phyloP scores from a whole-genome alignment of 2,329 filamentous ascomycete genomes.

The Paecilomyces sp. region DNA sequence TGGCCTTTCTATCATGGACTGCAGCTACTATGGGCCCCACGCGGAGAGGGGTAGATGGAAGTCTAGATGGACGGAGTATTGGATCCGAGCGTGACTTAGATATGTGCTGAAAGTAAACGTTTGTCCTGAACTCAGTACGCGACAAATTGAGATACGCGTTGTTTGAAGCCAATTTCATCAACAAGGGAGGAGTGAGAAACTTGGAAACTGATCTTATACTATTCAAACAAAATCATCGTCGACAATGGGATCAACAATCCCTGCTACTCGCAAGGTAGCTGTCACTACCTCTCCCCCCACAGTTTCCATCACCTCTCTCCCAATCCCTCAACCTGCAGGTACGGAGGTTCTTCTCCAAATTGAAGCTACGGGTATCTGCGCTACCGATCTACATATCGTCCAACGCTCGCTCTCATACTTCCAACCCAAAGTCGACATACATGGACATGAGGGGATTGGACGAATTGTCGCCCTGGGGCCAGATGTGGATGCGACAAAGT shows the following conservation, averaged over 20 bases:
- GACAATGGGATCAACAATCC: not conserved
- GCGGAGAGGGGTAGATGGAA: no score
- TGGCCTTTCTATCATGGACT: no score
- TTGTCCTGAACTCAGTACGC: no score
- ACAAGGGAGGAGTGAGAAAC: no score
- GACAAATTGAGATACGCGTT: no score
- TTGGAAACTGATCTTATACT: no score
- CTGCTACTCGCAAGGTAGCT: not conserved
- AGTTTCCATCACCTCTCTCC: not conserved
- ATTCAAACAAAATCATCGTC: no score
- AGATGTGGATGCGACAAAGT: conserved; percentile 15
- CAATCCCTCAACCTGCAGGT: conserved; percentile 19
- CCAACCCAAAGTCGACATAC: conserved; percentile 25
- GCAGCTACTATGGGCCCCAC: no score
- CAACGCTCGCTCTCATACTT: conserved; percentile 27
- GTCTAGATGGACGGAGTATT: no score
- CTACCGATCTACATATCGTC: conserved; percentile 30
- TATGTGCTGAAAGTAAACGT: no score
- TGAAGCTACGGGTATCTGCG: conserved; percentile 31
- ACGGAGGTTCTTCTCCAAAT: conserved; percentile 30
- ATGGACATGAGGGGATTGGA: conserved; percentile 43
- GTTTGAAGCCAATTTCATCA: no score
- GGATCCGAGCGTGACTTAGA: no score
- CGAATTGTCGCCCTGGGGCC: conserved; percentile 31
- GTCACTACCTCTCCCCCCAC: not conserved